Base-by-base conservation (phyloP, 805 yeast species). In the Wickerhamomyces ciferrii region DNA sequence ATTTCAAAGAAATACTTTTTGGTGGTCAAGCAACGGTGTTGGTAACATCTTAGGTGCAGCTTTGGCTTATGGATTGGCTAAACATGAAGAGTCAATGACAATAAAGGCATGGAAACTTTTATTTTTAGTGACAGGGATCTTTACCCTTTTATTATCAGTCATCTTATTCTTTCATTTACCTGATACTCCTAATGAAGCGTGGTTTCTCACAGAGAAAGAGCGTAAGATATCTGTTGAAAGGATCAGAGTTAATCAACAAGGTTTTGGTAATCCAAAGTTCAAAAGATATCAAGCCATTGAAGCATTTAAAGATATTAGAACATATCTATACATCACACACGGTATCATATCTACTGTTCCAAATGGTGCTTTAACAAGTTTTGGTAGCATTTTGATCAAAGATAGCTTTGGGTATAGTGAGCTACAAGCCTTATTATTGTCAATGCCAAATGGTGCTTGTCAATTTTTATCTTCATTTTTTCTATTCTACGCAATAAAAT, bases 41-140 rank as follows among this genome's bases (percentile, higher is more conserved):
- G 80, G 79, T 14, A 56, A 70, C 5, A 56, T 75, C 2, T 31
- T 74, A 7, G 81, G 81, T 15, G 70, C 71, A 15, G 67, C 68
- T 13, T 73, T 77, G 43, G 76, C 80, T 1, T 77, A 75, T 52
- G 79, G 76, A 2, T 53, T 72, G 41, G 59, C 67, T 48, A 43
- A 42, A 1, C 61, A 71, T 54, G 58, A 52, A 7, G 62, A 59
- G 17, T 37, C 44, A 8, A 68, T 61, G 50, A 46, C 65, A 31
- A 54, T 75, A 5, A 66, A 55, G 4, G 61, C 78, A 2, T 82
- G 86, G 86, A 75, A 71, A 54, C 52, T 74, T 14, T 56, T 78
- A 3, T 81, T 70, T 54, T 61, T 82, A 37, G 67, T 78, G 20
- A 66, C 73, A 27, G 88, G 88, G 11, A 57, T 65, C 14, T 65